phyloP scores from a whole-genome alignment of 1,284 basidiomycete species.

The Malassezia japonica region DNA sequence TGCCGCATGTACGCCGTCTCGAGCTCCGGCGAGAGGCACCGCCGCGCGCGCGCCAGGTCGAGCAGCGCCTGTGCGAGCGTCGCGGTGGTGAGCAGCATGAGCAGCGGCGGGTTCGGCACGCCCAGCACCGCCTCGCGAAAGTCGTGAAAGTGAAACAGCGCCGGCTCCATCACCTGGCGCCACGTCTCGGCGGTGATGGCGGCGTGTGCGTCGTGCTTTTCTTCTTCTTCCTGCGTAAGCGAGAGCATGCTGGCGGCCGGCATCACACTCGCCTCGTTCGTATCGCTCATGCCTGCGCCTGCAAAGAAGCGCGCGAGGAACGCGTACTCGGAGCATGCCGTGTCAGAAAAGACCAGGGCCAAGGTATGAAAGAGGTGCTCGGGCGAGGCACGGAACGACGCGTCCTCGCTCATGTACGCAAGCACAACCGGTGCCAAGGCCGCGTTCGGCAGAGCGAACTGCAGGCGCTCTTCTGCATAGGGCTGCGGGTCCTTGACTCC shows the following conservation, averaged over 20 bases:
- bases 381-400: conserved; percentile 21
- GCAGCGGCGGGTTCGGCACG: conserved; percentile 15
- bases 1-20: conserved; percentile 30
- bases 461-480: conserved; percentile 2
- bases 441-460: conserved; percentile 7
- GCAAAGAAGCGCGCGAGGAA: conserved; percentile 45
- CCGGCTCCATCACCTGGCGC: conserved; percentile 43
- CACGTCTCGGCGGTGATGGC: conserved; percentile 36
- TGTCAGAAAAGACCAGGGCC: conserved; percentile 37
- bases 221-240: conserved; percentile 13
- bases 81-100: conserved; percentile 26
- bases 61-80: conserved; percentile 25
- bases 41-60: conserved; percentile 14
- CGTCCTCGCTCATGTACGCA: conserved; percentile 41
- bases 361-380: conserved; percentile 42
- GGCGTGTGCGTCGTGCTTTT: conserved; percentile 17
- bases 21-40: conserved; percentile 20
- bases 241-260: conserved; percentile 10
- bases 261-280: background rate
- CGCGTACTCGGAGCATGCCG: conserved; percentile 41
- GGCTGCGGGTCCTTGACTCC: background rate
- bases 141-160: conserved; percentile 21
- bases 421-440: conserved; percentile 21
- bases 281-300: background rate
- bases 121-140: conserved; percentile 25